phyloP scores from a whole-genome alignment of 163 green algal genomes.

The Picocystis sp. region DNA sequence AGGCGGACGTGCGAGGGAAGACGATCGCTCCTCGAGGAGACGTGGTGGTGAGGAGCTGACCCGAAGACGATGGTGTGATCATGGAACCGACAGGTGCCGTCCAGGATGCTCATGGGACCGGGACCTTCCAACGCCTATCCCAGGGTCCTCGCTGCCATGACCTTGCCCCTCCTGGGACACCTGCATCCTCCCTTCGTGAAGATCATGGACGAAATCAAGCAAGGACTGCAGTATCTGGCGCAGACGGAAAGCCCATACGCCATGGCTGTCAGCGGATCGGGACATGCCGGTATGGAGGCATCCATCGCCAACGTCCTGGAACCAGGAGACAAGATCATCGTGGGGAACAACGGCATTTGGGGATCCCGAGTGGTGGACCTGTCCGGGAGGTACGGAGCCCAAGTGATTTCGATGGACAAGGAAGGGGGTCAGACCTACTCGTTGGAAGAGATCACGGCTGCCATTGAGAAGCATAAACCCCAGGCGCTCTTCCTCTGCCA shows the following conservation, averaged over 20 bases:
- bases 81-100: constrained; percentile 34
- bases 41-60: no score
- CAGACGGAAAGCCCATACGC: constrained; percentile 73
- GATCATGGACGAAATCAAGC: constrained; percentile 71
- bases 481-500: constrained; percentile 16
- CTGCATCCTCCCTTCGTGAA: constrained; percentile 87
- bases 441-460: constrained; percentile 2
- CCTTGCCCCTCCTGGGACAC: constrained; percentile 42
- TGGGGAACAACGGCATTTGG: constrained; percentile 71
- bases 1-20: no score
- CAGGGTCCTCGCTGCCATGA: constrained; percentile 53
- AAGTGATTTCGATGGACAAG: constrained; percentile 18
- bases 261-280: constrained; percentile 59
- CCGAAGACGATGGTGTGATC: no score
- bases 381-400: constrained; percentile 15
- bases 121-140: constrained; percentile 71
- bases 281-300: constrained; percentile 69
- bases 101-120: constrained; percentile 71
- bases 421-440: constrained; percentile 14
- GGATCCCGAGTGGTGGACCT: constrained; percentile 17
- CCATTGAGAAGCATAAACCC: constrained; percentile 2
- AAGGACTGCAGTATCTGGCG: constrained; percentile 55
- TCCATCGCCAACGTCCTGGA: constrained; percentile 78
- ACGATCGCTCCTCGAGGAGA: no score
- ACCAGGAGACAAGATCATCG: constrained; percentile 66